Base-by-base conservation (phyloP, 352 stramenopile species). In the Blastocystis sp. region DNA sequence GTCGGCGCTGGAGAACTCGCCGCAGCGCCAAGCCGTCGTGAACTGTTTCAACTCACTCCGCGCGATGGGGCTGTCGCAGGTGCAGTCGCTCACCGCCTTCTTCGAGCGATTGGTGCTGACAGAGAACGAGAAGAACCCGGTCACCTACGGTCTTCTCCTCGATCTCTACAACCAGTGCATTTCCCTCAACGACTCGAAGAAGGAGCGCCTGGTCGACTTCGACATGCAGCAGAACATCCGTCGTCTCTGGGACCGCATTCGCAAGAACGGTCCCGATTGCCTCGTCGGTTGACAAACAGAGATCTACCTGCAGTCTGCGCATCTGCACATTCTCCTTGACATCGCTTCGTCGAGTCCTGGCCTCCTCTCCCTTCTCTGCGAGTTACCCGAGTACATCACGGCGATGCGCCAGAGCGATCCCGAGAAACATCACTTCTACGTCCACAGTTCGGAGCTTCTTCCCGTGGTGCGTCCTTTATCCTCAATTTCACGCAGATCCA, bases 31-130 rank as follows among this genome's bases (percentile, higher is more conserved):
- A 42, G 27, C 27, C 11, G 24, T 81, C 9, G 18, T 81, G 2
- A 81, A 81, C 36, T 63, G 69, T 42, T 81, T 81, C 40, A 48
- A 81, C 24, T 54, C 46, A 4, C 69, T 81, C 21, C n/a, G 36
- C 29, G 40, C 9, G 27, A 48, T 24, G 7, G 36, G 42, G 18
- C 4, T 11, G 21, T 6, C 36, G 1, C n/a, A 51, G 1, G 42
- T 51, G 7, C 18, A 7, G 29, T n/a, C 0, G 16, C 40, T 81
- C 11, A 38, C 49, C 40, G 36, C 42, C 1, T 65, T 81, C 44
- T 29, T 81, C 21, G 69, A 81, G 51, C 32, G 49, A n/a, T 24
- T 81, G 4, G 53, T 81, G 48, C 0, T 27, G 36, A 29, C 48
- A 63, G 69, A 81, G 9, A 81, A 81, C 27, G 46, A 64, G 44